Evolutionary conservation across 179 eudicot species (phyloP).

Genomic region (Camellia oleifera): DNA sequence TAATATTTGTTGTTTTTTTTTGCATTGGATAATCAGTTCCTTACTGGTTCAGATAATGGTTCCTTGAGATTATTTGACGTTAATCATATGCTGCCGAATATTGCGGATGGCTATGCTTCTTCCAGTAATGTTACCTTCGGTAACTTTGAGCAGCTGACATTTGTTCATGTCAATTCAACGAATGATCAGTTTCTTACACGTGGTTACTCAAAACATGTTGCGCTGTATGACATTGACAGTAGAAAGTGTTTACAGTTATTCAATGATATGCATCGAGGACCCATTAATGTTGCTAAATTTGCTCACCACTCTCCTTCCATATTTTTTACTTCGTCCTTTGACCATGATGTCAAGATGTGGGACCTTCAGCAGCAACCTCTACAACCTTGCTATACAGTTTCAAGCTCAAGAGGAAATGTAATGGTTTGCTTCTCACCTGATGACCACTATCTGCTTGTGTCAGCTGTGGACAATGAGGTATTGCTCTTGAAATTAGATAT

Average conservation of each 20-base stretch:
- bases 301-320: conserved; percentile 69
- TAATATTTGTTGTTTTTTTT: conserved; percentile 10
- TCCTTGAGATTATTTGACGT: conserved; percentile 64
- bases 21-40: conserved; percentile 41
- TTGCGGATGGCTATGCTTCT: conserved; percentile 20
- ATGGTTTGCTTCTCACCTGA: conserved; percentile 90
- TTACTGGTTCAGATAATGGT: conserved; percentile 81
- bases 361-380: conserved; percentile 54
- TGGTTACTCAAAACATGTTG: conserved; percentile 68
- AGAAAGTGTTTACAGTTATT: conserved; percentile 56
- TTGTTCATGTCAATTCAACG: conserved; percentile 73
- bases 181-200: conserved; percentile 69
- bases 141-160: conserved; percentile 70
- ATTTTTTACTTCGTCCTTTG: conserved; percentile 83
- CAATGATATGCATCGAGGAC: conserved; percentile 62
- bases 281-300: conserved; percentile 84
- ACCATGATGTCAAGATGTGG: conserved; percentile 86
- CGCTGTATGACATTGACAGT: conserved; percentile 60
- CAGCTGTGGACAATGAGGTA: conserved; percentile 92
- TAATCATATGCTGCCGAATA: conserved; percentile 25
- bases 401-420: conserved; percentile 84
- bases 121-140: conserved; percentile 37
- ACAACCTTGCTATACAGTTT: conserved; percentile 61
- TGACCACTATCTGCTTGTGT: conserved; percentile 73
- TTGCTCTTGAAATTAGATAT: neutral